A percentile compares a stretch with the other conserved stretches of the same genome.
These are phyloP conservation scores for Aurifilum marmelostoma DNA, from an alignment of 2,329 filamentous ascomycete species.

Conservation along the genomic window DNA sequence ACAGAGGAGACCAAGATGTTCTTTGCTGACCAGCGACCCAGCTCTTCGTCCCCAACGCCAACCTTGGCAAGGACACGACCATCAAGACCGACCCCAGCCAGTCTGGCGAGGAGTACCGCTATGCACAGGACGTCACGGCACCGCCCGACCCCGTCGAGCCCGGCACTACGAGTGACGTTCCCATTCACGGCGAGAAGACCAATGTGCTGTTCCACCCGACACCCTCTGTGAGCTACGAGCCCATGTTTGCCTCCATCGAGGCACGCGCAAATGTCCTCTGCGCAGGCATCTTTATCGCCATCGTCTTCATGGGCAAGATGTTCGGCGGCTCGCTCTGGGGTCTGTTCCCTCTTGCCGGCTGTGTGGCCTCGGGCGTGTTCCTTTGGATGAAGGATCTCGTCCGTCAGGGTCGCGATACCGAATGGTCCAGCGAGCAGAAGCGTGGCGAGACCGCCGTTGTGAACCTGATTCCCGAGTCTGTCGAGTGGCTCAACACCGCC, in stretches of 20 bases:
- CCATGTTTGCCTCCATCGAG: slow-evolving; percentile 80
- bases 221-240: slow-evolving; percentile 85
- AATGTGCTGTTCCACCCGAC: slow-evolving; percentile 96
- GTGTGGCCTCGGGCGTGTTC: slow-evolving; percentile 77
- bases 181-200: slow-evolving; percentile 94
- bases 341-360: slow-evolving; percentile 72
- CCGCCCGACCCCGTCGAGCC: slow-evolving; percentile 84
- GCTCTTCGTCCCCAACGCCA: slow-evolving; percentile 88
- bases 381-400: slow-evolving; percentile 90
- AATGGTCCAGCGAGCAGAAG: slow-evolving; percentile 87
- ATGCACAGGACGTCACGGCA: slow-evolving; percentile 85
- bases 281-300: slow-evolving; percentile 69
- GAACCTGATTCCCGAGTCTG: slow-evolving; percentile 89
- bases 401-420: slow-evolving; percentile 76
- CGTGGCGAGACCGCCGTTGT: slow-evolving; percentile 83
- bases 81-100: slow-evolving; percentile 73
- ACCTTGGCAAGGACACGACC: slow-evolving; percentile 74
- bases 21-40: too few relatives aligned
- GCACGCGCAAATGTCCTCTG: slow-evolving; percentile 73
- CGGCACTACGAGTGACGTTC: slow-evolving; percentile 88
- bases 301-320: slow-evolving; percentile 76
- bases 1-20: neutral
- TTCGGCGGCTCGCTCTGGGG: slow-evolving; percentile 80
- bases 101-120: slow-evolving; percentile 76
- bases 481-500: slow-evolving; percentile 95